phyloP scores from a whole-genome alignment of 495 filamentous ascomycete species.

The Neurospora sp. region DNA sequence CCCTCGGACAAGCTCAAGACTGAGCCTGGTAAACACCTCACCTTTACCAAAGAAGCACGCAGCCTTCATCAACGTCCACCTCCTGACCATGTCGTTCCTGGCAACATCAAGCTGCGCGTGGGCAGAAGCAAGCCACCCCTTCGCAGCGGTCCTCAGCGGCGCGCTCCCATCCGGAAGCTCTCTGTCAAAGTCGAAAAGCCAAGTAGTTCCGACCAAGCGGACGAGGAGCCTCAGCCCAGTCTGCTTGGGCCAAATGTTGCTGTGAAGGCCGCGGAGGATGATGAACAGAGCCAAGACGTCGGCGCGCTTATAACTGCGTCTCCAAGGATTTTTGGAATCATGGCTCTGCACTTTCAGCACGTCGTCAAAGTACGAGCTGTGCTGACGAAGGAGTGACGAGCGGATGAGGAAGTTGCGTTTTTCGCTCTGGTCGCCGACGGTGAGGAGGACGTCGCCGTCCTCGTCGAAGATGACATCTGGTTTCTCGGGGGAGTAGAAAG shows the following conservation, averaged over 20 bases:
- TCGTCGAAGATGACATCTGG: not conserved
- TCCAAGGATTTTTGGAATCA: not conserved
- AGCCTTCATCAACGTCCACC: not conserved
- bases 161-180: not conserved
- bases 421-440: not conserved
- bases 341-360: not conserved
- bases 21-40: not conserved
- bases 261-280: not conserved
- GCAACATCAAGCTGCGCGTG: not conserved
- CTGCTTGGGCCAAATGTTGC: not conserved
- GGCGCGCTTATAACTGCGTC: accelerated
- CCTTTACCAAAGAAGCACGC: not conserved
- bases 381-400: not conserved
- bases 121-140: not conserved
- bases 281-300: not conserved
- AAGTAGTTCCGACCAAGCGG: not conserved
- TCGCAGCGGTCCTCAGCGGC: not conserved
- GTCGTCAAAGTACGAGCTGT: not conserved
- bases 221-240: not conserved
- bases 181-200: not conserved
- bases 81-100: not conserved
- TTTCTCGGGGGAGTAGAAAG: no score
- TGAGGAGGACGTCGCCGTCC: not conserved
- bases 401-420: not conserved
- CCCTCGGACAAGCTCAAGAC: not conserved